Evolutionary conservation across 2,329 filamentous ascomycete species (phyloP).

Genomic region (Aspergillus uvarum): DNA sequence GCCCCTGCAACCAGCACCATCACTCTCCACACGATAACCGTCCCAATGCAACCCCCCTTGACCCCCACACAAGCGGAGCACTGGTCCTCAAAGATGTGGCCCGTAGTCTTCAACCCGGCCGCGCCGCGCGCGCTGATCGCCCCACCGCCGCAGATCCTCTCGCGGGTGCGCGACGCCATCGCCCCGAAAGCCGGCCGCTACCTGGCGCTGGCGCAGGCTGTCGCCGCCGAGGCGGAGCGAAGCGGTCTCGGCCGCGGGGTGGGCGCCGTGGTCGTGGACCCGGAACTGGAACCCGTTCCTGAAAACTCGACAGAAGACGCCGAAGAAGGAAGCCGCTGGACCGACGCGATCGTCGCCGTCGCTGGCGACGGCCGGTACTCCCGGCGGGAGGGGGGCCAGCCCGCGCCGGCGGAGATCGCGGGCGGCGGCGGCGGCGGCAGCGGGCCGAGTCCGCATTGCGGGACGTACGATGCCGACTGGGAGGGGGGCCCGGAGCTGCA

Average conservation of each 20-base stretch:
- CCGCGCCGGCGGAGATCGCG: conserved; percentile 24
- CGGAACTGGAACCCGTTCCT: conserved; percentile 29
- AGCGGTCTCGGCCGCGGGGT: conserved; percentile 40
- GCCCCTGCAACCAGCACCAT: conserved; percentile 20
- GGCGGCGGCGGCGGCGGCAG: conserved; percentile 13
- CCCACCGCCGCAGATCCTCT: conserved; percentile 42
- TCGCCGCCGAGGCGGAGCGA: conserved; percentile 40
- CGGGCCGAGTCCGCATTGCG: conserved; percentile 26
- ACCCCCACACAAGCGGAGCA: conserved; percentile 40
- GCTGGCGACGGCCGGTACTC: conserved; percentile 46
- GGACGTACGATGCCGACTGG: conserved; percentile 32
- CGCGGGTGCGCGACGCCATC: conserved; percentile 35
- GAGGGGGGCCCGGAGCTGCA: conserved; percentile 49
- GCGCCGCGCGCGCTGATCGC: conserved; percentile 44
- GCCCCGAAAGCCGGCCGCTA: conserved; percentile 40
- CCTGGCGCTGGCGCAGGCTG: conserved; percentile 39
- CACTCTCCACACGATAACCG: conserved; percentile 31
- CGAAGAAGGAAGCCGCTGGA: conserved; percentile 25
- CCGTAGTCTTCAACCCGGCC: conserved; percentile 46
- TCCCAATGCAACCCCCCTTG: conserved; percentile 44
- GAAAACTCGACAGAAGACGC: conserved; percentile 16
- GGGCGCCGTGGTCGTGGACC: conserved; percentile 49
- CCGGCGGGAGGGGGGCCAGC: conserved; percentile 28
- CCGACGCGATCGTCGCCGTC: conserved; percentile 44
- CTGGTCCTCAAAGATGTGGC: conserved; percentile 46